A percentile compares a stretch with the other conserved stretches of the same genome.
These are phyloP conservation scores for Paspalum vaginatum DNA, from an alignment of 176 grass and related monocot species.

Conservation along the genomic window DNA sequence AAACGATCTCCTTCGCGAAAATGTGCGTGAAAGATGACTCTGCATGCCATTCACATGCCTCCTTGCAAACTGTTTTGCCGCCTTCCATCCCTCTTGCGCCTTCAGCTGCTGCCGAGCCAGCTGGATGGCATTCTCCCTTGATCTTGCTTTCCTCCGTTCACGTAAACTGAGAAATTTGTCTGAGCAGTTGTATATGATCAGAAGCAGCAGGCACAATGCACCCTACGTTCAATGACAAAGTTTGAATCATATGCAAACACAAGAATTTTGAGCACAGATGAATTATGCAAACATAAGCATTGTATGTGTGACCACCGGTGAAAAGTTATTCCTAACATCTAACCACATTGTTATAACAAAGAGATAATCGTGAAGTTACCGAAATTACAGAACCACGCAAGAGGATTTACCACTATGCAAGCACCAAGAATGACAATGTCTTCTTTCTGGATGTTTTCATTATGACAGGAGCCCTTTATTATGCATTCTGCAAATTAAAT, in stretches of 20 bases:
- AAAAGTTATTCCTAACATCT: background rate
- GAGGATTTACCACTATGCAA: conserved; percentile 64
- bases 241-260: background rate
- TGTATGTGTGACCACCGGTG: background rate
- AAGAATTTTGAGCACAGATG: background rate
- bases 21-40: conserved; percentile 58
- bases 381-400: background rate
- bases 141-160: conserved; percentile 66
- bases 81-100: conserved; percentile 75
- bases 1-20: conserved; percentile 58
- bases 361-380: background rate
- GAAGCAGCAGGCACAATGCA: conserved; percentile 56
- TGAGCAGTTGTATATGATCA: conserved; percentile 91
- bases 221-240: conserved; percentile 49
- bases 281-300: too few species aligned
- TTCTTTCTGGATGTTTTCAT: conserved; percentile 26
- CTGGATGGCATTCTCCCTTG: conserved; percentile 75
- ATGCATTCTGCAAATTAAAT: conserved; percentile 67
- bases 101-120: conserved; percentile 68
- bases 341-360: background rate
- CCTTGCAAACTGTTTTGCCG: conserved; percentile 64
- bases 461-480: conserved; percentile 52
- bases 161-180: conserved; percentile 70
- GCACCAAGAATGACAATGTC: conserved; percentile 39
- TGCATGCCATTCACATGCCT: conserved; percentile 53